Evolutionary conservation across 805 yeast genomes (phyloP).

Genomic region (Monosporozyma aerobia): DNA sequence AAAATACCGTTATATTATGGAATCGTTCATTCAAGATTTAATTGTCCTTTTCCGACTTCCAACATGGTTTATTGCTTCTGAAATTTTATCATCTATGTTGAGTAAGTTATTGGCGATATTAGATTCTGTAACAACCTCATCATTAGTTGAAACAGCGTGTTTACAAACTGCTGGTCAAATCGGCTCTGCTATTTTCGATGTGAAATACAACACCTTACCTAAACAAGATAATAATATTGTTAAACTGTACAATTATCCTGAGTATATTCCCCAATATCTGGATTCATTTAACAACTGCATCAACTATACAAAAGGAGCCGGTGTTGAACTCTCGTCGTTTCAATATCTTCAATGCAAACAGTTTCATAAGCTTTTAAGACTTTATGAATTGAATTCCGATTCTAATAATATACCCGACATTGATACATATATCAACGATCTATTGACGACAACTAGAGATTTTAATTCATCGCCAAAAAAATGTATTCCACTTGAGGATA

Average conservation of each 20-base stretch:
- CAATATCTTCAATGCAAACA: conserved; percentile 16
- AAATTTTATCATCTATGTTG: conserved; percentile 38
- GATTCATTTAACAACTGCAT: conserved; percentile 12
- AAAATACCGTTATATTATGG: conserved; percentile 35
- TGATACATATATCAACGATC: not conserved
- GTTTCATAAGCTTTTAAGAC: conserved; percentile 7
- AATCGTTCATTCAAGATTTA: conserved; percentile 49
- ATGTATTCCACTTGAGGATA: not conserved
- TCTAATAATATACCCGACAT: not conserved
- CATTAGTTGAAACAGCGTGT: conserved; percentile 40
- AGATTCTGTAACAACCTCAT: conserved; percentile 29
- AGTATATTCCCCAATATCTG: conserved; percentile 11
- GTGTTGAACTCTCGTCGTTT: conserved; percentile 2
- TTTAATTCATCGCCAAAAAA: not conserved
- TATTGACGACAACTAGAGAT: not conserved
- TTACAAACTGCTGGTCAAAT: conserved; percentile 55
- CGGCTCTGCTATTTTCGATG: conserved; percentile 40
- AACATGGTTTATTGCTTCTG: conserved; percentile 55
- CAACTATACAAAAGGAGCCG: conserved; percentile 1
- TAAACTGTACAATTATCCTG: conserved; percentile 19
- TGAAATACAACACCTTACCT: conserved; percentile 12
- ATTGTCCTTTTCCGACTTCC: conserved; percentile 41
- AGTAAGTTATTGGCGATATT: conserved; percentile 35
- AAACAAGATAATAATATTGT: conserved; percentile 15
- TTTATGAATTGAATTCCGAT: conserved; percentile 7